phyloP scores from a whole-genome alignment of 805 yeast species.

The Candida dendrica region DNA sequence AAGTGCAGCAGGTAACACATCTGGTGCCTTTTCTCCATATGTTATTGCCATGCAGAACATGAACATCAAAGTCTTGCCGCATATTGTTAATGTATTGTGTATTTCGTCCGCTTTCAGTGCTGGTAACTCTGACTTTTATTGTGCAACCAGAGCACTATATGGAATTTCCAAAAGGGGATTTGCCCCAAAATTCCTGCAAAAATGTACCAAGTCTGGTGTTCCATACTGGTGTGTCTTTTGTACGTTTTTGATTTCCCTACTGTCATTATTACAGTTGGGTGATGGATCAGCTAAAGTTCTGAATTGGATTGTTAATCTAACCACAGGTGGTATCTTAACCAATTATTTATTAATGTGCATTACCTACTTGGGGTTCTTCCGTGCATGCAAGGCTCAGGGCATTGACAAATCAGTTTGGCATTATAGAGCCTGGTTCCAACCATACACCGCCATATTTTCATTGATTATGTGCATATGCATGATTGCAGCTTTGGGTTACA shows the following conservation, averaged over 20 bases:
- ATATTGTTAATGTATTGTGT: slow-evolving; percentile 41
- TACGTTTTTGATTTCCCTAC: slow-evolving; percentile 44
- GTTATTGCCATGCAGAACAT: slow-evolving; percentile 44
- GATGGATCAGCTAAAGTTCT: slow-evolving; percentile 49
- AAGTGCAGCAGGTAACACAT: slow-evolving; percentile 26
- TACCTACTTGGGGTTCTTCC: slow-evolving; percentile 57
- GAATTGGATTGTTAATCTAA: slow-evolving; percentile 59
- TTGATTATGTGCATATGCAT: slow-evolving; percentile 36
- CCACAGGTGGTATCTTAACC: slow-evolving; percentile 57
- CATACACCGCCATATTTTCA: slow-evolving; percentile 45
- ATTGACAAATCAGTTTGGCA: slow-evolving; percentile 29
- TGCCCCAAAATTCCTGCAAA: slow-evolving; percentile 51
- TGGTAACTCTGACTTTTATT: slow-evolving; percentile 44
- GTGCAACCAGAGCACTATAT: slow-evolving; percentile 47
- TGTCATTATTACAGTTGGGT: slow-evolving; percentile 55
- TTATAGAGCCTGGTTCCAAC: no score
- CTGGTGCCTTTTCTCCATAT: slow-evolving; percentile 46
- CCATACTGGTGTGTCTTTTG: slow-evolving; percentile 59
- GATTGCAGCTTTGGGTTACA: slow-evolving; percentile 60
- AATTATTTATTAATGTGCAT: slow-evolving; percentile 50
- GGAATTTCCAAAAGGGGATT: slow-evolving; percentile 44
- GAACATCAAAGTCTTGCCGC: slow-evolving; percentile 39
- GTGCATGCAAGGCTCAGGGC: slow-evolving; percentile 50
- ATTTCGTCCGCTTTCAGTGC: slow-evolving; percentile 46
- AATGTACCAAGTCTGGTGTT: slow-evolving; percentile 55